A percentile compares a stretch with the other conserved stretches of the same genome.
Evolutionary conservation across 768 basidiomycete genomes (phyloP).

Genomic region (Coprinopsis marcescibilis): DNA sequence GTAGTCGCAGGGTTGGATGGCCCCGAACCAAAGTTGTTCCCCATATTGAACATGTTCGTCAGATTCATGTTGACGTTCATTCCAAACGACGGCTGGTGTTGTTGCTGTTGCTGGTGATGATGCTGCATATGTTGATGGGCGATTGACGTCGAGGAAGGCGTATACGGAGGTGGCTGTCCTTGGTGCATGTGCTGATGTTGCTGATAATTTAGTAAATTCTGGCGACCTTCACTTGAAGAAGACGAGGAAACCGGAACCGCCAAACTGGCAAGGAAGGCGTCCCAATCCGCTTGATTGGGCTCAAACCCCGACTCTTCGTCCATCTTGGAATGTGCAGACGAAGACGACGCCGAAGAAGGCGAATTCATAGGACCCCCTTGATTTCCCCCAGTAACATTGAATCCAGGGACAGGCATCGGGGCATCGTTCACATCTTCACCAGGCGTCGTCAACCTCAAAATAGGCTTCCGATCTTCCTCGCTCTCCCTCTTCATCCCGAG

Average conservation of each 20-base stretch:
- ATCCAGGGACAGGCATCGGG: background rate
- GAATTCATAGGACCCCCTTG: background rate
- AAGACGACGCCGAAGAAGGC: background rate
- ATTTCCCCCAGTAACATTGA: too few relatives aligned
- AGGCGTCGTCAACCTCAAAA: constrained; percentile 7
- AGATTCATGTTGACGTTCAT: constrained; percentile 11
- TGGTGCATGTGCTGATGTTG: background rate
- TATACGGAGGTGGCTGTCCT: constrained; percentile 5
- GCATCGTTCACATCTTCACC: constrained; percentile 4
- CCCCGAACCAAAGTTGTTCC: background rate
- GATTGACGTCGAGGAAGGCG: background rate
- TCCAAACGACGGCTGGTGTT: constrained; percentile 8
- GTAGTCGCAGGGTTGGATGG: background rate
- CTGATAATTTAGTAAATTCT: too few relatives aligned
- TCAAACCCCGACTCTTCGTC: constrained; percentile 8
- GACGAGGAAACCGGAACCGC: too few relatives aligned
- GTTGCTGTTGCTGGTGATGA: constrained; percentile 2
- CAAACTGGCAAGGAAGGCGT: constrained; percentile 9
- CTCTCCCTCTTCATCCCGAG: background rate
- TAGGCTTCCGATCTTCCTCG: constrained; percentile 7
- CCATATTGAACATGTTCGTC: constrained; percentile 9
- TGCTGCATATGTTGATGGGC: background rate
- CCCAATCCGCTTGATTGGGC: constrained; percentile 10
- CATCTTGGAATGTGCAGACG: background rate
- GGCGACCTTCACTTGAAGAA: too few relatives aligned